Base-by-base conservation (phyloP, 345 rosid genomes). In the Cardiospermum halicacabum region DNA sequence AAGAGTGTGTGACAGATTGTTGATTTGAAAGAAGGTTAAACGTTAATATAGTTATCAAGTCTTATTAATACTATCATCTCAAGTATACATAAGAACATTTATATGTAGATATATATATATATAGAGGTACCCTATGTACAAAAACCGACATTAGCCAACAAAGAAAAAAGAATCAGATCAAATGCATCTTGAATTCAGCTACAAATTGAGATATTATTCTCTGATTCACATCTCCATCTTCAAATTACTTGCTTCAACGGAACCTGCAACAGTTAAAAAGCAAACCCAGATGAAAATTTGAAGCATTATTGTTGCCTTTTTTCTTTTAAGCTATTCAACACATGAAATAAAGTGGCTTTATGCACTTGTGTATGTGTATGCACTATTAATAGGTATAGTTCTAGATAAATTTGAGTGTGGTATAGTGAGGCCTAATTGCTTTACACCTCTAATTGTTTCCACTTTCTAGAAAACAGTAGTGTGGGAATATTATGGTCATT, bases 211-310 rank as follows among this genome's bases (percentile, higher is more conserved):
- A 53, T 43, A 7, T 53, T 25, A 49, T 55, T 65, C 42, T 37
- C 42, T 37, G 51, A 60, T 43, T 87, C 82, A 84, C 68, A 77
- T 78, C 86, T 82, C 86, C 83, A 74, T 82, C 84, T 87, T 87
- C 60, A 82, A 62, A 76, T 77, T 69, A 56, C 74, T 26, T 43
- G 73, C 81, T 53, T 75, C 86, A 60, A 76, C 55, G 16, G 80
- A 50, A 66, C 84, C 92, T 87, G 89, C 82, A 74, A 21, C n/a
- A 65, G 21, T 39, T 47, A 49, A 28, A 21, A 24, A 39, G 7
- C 18, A 10, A 6, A 19, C 31, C 66, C 48, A 73, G 74, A 57
- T 49, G n/a, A n/a, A n/a, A n/a, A n/a, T n/a, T n/a, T 3, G 53
- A 40, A 49, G 25, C 58, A 49, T 36, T 34, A 7, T 7, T 19